Evolutionary conservation across 352 stramenopile species (phyloP).

Genomic region (Pythium graminicola): DNA sequence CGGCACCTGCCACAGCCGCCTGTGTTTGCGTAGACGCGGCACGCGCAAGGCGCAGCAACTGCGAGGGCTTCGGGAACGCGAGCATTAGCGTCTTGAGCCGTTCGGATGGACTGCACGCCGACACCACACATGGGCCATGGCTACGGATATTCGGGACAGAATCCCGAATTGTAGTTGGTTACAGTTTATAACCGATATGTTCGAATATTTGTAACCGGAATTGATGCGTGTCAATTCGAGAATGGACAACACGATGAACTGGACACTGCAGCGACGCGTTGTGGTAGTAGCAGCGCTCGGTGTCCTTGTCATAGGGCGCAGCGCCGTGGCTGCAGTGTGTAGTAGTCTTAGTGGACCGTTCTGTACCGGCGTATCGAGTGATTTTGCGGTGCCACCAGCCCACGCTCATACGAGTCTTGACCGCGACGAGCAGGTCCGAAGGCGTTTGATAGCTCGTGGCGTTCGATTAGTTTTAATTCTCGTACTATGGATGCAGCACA

Average conservation of each 20-base stretch:
- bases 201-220: no score
- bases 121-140: slow-evolving; percentile 18
- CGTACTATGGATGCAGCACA: slow-evolving; percentile 21
- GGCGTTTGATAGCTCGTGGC: neutral
- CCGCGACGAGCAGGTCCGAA: slow-evolving; percentile 29
- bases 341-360: slow-evolving; percentile 72
- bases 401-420: slow-evolving; percentile 44
- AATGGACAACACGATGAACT: no score
- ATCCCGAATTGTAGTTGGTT: slow-evolving; percentile 3
- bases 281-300: neutral
- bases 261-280: no score
- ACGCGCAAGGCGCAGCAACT: slow-evolving; percentile 40
- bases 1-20: slow-evolving; percentile 7
- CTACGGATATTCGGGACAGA: slow-evolving; percentile 8
- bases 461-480: neutral
- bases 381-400: slow-evolving; percentile 28
- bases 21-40: slow-evolving; percentile 32
- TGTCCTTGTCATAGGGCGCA: neutral
- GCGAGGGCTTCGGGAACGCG: slow-evolving; percentile 23
- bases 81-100: slow-evolving; percentile 22
- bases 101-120: slow-evolving; percentile 20
- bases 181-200: slow-evolving; percentile 11
- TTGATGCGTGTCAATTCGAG: slow-evolving; percentile 2
- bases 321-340: slow-evolving; percentile 17
- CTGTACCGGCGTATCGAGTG: slow-evolving; percentile 26